Percentiles rank a stretch among this genome's conserved stretches.
These are phyloP conservation scores for Halocafeteria seosinensis DNA, from an alignment of 108 stramenopile species.

Conservation along the genomic window DNA sequence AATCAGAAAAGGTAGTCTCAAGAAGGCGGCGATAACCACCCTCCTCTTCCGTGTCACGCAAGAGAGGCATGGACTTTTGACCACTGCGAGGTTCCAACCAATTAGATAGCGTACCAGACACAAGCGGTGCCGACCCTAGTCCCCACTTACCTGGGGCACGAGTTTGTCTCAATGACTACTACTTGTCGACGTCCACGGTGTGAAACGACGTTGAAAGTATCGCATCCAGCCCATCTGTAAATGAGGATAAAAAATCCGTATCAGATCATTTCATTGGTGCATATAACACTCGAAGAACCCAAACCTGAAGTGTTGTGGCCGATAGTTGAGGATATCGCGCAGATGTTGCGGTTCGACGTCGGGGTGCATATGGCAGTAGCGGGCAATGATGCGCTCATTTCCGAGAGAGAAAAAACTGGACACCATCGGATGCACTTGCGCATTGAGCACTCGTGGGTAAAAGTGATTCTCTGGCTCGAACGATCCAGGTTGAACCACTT, in stretches of 20 bases:
- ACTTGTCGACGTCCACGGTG: slow-evolving; percentile 2
- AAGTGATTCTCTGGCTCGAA: slow-evolving; percentile 1
- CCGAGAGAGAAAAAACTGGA: not conserved
- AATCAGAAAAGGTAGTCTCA: slow-evolving; percentile 7
- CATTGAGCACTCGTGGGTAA: slow-evolving; percentile 2
- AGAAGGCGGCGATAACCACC: slow-evolving; percentile 7
- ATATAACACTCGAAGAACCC: no score
- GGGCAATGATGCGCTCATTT: not conserved
- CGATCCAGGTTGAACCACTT: not conserved
- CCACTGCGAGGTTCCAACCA: no score
- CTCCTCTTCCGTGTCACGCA: slow-evolving; percentile 1
- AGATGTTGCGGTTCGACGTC: slow-evolving; percentile 9
- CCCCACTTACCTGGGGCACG: no score
- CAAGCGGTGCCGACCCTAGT: no score
- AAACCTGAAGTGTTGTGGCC: no score
- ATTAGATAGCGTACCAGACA: no score
- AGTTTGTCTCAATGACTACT: slow-evolving; percentile 19
- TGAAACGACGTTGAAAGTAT: slow-evolving; percentile 7
- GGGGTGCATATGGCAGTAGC: slow-evolving; percentile 16
- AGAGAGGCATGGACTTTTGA: slow-evolving; percentile 14
- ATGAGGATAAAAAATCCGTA: no score
- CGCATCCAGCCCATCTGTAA: slow-evolving; percentile 13
- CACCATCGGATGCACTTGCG: slow-evolving; percentile 1
- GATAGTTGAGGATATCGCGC: slow-evolving; percentile 2
- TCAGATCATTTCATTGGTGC: no score